Base-by-base conservation (phyloP, 345 rosid species). In the Syzygium grande region DNA sequence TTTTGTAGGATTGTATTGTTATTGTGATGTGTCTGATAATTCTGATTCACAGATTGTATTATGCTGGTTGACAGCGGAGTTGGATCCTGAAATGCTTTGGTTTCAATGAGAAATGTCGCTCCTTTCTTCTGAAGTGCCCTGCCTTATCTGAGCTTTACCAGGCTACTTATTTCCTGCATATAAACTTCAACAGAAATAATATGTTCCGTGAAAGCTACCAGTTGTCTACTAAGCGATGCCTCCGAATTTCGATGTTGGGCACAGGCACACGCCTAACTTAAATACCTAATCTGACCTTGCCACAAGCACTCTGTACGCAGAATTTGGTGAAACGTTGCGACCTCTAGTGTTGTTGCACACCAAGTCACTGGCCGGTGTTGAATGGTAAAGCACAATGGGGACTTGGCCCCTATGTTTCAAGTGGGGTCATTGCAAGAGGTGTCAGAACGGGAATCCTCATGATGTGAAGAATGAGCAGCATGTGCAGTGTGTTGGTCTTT, bases 211-310 rank as follows among this genome's bases (percentile, higher is more conserved):
- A 61, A 61, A 61, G 12, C 16, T 59, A 25, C 65, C 30, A 5
- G 65, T 27, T 27, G 16, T 59, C 30, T 11, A 27, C 15, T 0
- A 58, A 27, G 65, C 0, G 3, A 58, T 5, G 16, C 2, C 0
- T 11, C 30, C 2, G 0, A n/a, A 59, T 6, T 12, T 59, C 6
- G 16, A 12, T 0, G 30, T 12, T 2, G 1, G 68, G 4, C 68
- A 59, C 34, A 12, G 0, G 34, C 34, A 27, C 16, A 27, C 2
- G 17, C 17, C 0, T 27, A 12, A 5, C 68, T 11, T 2, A 27
- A n/a, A 59, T 4, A 27, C 7, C 15, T 3, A 11, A 12, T 27
- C 68, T 2, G 17, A 27, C 34, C 68, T 61, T 61, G 17, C 68
- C 34, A 61, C 34, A 27, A 61, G 12, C 17, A 0, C 34, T 27